Conservation (phyloP, 1,139 yeast species). For the Suhomyces choctaworum region DNA sequence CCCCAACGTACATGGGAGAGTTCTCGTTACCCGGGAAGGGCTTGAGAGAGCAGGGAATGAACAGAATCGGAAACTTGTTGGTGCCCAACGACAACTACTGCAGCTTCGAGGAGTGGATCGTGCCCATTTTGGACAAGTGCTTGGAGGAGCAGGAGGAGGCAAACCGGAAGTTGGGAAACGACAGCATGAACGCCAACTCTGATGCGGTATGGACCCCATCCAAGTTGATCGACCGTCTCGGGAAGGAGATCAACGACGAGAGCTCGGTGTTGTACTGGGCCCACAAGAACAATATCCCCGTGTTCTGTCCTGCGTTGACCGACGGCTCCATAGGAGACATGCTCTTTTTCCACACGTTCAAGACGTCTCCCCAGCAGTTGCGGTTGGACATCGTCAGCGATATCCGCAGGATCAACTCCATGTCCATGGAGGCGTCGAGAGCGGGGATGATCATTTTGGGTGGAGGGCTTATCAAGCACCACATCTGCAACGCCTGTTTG, state of each 20-base stretch:
- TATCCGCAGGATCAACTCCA: slow-evolving; percentile 83
- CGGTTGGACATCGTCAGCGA: slow-evolving; percentile 92
- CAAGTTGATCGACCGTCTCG: slow-evolving; percentile 84
- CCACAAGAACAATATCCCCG: slow-evolving; percentile 91
- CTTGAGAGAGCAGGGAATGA: slow-evolving; percentile 92
- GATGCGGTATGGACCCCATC: slow-evolving; percentile 86
- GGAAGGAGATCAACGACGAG: slow-evolving; percentile 93
- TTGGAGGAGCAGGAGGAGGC: slow-evolving; percentile 84
- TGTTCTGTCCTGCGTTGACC: slow-evolving; percentile 95
- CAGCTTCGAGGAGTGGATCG: slow-evolving; percentile 97
- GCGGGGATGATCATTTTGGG: slow-evolving; percentile 98
- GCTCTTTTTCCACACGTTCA: slow-evolving; percentile 97
- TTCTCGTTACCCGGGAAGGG: slow-evolving; percentile 77
- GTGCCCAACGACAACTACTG: slow-evolving; percentile 98
- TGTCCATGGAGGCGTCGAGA: slow-evolving; percentile 92
- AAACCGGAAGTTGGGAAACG: slow-evolving; percentile 59
- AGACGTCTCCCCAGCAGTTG: slow-evolving; percentile 84
- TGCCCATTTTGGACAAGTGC: slow-evolving; percentile 84
- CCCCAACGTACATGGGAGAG: slow-evolving; percentile 94
- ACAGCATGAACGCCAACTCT: slow-evolving; percentile 47
- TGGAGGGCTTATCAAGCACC: slow-evolving; percentile 96
- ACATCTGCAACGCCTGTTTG: slow-evolving; percentile 94
- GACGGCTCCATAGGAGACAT: slow-evolving; percentile 99
- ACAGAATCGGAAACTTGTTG: slow-evolving; percentile 92
- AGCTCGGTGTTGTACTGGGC: slow-evolving; percentile 97